These are phyloP conservation scores for Aspergillus haitiensis DNA, from an alignment of 495 filamentous ascomycete genomes.

Conservation along the genomic window DNA sequence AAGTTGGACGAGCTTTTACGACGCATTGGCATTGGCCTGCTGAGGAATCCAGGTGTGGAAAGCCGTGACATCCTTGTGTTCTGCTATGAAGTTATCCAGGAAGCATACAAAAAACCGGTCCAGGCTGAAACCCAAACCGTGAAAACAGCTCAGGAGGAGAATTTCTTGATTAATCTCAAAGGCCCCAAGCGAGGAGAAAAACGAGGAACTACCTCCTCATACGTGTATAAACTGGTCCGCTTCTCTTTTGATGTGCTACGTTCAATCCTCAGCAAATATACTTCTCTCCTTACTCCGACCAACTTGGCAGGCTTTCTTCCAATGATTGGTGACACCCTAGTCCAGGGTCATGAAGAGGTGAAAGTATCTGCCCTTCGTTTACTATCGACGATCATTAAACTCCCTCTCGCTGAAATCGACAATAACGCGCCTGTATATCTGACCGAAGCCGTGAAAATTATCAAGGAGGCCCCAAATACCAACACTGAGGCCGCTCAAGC, in stretches of 20 bases:
- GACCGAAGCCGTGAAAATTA: slow-evolving; percentile 74
- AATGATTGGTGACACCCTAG: slow-evolving; percentile 80
- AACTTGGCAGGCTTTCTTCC: slow-evolving; percentile 85
- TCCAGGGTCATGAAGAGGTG: slow-evolving; percentile 84
- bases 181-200: slow-evolving; percentile 66
- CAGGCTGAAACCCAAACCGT: slow-evolving; percentile 36
- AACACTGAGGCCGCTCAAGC: slow-evolving; percentile 80
- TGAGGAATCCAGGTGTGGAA: slow-evolving; percentile 73
- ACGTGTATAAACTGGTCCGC: slow-evolving; percentile 77
- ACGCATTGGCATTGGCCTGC: slow-evolving; percentile 76
- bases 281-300: slow-evolving; percentile 69
- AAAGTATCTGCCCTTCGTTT: slow-evolving; percentile 80
- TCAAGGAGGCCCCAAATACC: slow-evolving; percentile 74
- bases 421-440: slow-evolving; percentile 74
- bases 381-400: slow-evolving; percentile 79
- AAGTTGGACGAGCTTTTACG: slow-evolving; percentile 90
- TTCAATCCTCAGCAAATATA: slow-evolving; percentile 75
- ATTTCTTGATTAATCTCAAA: slow-evolving; percentile 74
- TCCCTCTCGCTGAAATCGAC: slow-evolving; percentile 70
- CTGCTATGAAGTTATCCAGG: slow-evolving; percentile 89
- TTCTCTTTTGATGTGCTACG: slow-evolving; percentile 88
- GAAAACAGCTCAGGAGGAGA: slow-evolving; percentile 60
- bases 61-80: slow-evolving; percentile 81
- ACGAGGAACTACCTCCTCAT: slow-evolving; percentile 65
- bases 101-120: slow-evolving; percentile 64